Evolutionary conservation across 176 grass and related monocot genomes (phyloP), one percentile per base, ranked within the genome.

Genomic region (Triticum urartu): DNA sequence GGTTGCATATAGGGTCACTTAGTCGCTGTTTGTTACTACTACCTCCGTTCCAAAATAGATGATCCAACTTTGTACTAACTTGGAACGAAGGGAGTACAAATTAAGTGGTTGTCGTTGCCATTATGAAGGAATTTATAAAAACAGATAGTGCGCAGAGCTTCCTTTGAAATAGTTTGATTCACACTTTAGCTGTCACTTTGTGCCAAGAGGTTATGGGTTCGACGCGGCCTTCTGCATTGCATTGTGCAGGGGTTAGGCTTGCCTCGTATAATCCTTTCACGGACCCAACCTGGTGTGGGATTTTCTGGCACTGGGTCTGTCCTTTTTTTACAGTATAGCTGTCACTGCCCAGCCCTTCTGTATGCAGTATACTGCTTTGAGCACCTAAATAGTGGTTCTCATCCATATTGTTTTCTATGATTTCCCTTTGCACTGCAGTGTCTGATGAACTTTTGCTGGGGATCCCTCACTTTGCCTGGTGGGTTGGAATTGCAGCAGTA

Each of bases 391-490:
- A 43, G 40, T 21, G 21, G 14, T 32, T 9, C 72, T 66, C 2
- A 83, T 90, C 38, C 67, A 7, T 34, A 17, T 10, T 9, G n/a
- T 84, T n/a, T 2, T 38, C 11, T 60, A 2, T 11, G 20, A 45
- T 75, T 28, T 79, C 68, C 25, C 6, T 86, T 86, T 76, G 78
- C 22, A 68, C 6, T 90, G 86, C 90, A 98, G 95, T 91, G 45
- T 99, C 92, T 5, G 97, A 94, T 72, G 88, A 95, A 43, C 87
- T 98, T 75, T 25, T 92, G 76, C 76, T 98, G 40, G 90, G 94
- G 72, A 91, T 92, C 84, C 90, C 94, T 7, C 78, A 58, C 82
- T 85, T 90, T 86, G 62, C 97, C 47, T 98, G 90, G 97, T 88
- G 92, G 92, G 81, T 94, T 48, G 97, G 91, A 21, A 79, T 92